Base-by-base conservation (phyloP, 805 yeast species). In the Candida morakotiae region DNA sequence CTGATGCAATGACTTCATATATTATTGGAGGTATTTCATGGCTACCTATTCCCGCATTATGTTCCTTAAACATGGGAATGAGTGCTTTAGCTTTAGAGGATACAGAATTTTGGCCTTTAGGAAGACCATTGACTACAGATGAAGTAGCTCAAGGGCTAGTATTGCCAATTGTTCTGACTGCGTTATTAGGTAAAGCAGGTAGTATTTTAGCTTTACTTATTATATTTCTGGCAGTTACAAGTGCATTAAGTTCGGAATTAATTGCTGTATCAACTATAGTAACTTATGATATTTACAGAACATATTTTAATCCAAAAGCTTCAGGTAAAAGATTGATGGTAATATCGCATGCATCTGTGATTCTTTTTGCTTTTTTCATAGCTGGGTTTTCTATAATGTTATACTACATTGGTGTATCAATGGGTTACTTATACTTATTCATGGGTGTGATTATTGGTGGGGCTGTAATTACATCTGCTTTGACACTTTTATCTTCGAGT, bases 391-490 rank as follows among this genome's bases (percentile, higher is more conserved):
- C 95, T 13, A 79, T 83, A 45, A 95, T 95, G 9, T 69, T 88
- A 33, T 74, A 76, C 62, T 84, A 87, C 50, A 94, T 91, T 14
- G 83, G 81, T 9, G 81, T 87, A 37, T 77, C 86, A 22, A 82
- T 87, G 86, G 95, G 96, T 20, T 88, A 82, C 62, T 67, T 88
- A 27, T 87, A 87, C 60, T 86, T 85, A 54, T 62, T 88, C 44
- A 87, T 87, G 95, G 96, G 96, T 38, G 78, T 87, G 40, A 82
- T 88, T 32, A 85, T 88, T 37, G 83, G 93, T 5, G 79, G 91
- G 42, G 95, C 91, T 17, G 96, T 88, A 4, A 60, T 85, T 31
- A 95, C 96, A 2, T 75, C 83, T 27, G 75, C 78, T 3, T 60
- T 83, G 52, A 81, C 85, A 2, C 64, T 77, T 49, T 73, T 75